Percentiles rank a stretch among this genome's conserved stretches.
Conservation (phyloP, 768 basidiomycete species). For the Lentinus tigrinus region DNA sequence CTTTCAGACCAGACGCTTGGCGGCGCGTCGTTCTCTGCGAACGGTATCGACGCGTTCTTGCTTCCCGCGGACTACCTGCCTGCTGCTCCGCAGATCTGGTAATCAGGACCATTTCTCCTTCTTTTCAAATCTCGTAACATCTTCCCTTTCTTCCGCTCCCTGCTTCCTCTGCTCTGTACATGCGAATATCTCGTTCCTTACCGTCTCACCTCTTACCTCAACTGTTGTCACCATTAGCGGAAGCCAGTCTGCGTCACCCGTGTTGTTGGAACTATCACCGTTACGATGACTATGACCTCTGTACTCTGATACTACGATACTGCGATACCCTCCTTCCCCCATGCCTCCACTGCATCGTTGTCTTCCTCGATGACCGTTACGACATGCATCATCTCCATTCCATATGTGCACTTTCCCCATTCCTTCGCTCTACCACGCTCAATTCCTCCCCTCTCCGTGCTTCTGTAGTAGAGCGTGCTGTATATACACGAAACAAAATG, state of each 20-base stretch:
- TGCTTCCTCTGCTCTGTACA: not conserved
- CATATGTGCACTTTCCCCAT: not conserved
- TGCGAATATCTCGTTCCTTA: not conserved
- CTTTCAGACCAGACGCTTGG: slow-evolving; percentile 82
- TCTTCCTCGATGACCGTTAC: not conserved
- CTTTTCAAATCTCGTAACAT: not conserved
- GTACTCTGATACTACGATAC: not conserved
- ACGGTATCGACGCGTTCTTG: slow-evolving; percentile 85
- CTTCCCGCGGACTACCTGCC: slow-evolving; percentile 75
- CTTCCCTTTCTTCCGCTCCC: not conserved
- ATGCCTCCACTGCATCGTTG: not conserved
- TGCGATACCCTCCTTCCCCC: not conserved
- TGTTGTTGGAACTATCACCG: not conserved
- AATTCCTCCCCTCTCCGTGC: not conserved
- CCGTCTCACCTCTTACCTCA: not conserved
- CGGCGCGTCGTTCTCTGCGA: slow-evolving; percentile 70
- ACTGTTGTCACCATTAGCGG: slow-evolving; percentile 10
- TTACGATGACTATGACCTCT: slow-evolving; percentile 9
- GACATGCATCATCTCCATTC: slow-evolving; percentile 1
- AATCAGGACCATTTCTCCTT: too few relatives aligned
- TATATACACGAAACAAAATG: slow-evolving; percentile 16
- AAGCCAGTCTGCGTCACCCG: not conserved
- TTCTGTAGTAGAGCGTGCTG: slow-evolving; percentile 9
- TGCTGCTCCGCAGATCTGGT: slow-evolving; percentile 76
- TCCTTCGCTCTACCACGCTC: not conserved